Conservation (phyloP, 2,329 filamentous ascomycete species). For the Fusarium scirpi region DNA sequence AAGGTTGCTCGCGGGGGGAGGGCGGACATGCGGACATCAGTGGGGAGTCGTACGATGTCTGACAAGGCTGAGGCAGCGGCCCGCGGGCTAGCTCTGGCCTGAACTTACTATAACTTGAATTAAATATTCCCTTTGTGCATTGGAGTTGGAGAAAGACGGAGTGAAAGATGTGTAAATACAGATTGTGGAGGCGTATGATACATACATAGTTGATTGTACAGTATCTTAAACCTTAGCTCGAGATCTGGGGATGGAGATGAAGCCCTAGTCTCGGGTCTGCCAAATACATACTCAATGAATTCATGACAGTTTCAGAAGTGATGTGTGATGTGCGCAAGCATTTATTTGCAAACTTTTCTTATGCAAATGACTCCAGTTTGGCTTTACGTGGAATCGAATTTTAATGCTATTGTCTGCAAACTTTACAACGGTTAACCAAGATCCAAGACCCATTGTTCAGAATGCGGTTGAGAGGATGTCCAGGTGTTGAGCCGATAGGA, state of each 20-base stretch:
- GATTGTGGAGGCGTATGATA: conserved; percentile 38
- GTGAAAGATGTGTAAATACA: conserved; percentile 39
- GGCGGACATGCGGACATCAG: conserved; percentile 41
- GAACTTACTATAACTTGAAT: conserved; percentile 30
- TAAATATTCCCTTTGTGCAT: conserved; percentile 47
- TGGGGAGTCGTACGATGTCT: conserved; percentile 48
- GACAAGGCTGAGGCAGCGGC: conserved; percentile 46
- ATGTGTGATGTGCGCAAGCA: not conserved
- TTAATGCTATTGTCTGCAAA: not conserved
- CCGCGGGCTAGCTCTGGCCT: conserved; percentile 38
- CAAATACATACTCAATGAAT: conserved; percentile 33
- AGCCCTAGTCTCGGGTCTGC: conserved; percentile 23
- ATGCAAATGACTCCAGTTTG: not conserved
- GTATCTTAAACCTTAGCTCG: conserved; percentile 17
- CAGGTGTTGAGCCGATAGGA: conserved; percentile 26
- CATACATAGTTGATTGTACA: conserved; percentile 5
- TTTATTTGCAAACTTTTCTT: not conserved
- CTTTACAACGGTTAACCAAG: not conserved
- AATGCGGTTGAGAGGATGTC: conserved; percentile 23
- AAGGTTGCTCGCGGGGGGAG: conserved; percentile 39
- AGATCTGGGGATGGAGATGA: conserved; percentile 29
- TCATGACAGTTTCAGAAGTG: not conserved
- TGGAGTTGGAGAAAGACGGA: conserved; percentile 19
- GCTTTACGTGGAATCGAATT: not conserved
- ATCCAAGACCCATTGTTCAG: not conserved